Evolutionary conservation across 306 rosid genomes (phyloP).

Genomic region (Neltuma alba): DNA sequence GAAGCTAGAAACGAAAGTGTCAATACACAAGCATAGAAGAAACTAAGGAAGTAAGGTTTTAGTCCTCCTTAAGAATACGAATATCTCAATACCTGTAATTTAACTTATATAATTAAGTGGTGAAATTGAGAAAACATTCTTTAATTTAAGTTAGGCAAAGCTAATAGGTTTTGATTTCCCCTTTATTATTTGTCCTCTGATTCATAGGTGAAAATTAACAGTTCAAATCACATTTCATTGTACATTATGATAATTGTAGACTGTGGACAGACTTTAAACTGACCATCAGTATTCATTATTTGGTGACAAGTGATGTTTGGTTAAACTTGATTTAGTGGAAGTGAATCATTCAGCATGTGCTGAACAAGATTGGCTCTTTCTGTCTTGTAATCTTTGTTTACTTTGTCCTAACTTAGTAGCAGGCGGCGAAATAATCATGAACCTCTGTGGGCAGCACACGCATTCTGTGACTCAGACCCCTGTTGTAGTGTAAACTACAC

Average conservation of each 20-base stretch:
- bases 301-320: not conserved
- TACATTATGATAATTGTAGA: slow-evolving; percentile 35
- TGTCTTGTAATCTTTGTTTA: not conserved
- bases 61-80: slow-evolving; percentile 28
- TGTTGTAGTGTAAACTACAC: too few relatives aligned
- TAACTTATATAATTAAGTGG: slow-evolving; percentile 33
- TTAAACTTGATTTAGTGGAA: slow-evolving; percentile 10
- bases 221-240: slow-evolving; percentile 29
- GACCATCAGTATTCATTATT: slow-evolving; percentile 15
- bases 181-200: not conserved
- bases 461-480: too few relatives aligned
- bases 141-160: slow-evolving; percentile 30
- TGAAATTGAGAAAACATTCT: slow-evolving; percentile 30
- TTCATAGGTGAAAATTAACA: slow-evolving; percentile 28
- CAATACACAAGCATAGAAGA: slow-evolving; percentile 29
- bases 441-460: too few relatives aligned
- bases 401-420: not conserved
- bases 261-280: slow-evolving; percentile 25
- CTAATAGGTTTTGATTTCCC: slow-evolving; percentile 22
- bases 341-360: not conserved
- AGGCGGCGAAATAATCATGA: not conserved
- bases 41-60: slow-evolving; percentile 28
- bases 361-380: not conserved
- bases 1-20: slow-evolving; percentile 45
- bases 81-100: slow-evolving; percentile 51